Evolutionary conservation across 2,329 filamentous ascomycete genomes (phyloP).

Genomic region (Fusarium sp.): DNA sequence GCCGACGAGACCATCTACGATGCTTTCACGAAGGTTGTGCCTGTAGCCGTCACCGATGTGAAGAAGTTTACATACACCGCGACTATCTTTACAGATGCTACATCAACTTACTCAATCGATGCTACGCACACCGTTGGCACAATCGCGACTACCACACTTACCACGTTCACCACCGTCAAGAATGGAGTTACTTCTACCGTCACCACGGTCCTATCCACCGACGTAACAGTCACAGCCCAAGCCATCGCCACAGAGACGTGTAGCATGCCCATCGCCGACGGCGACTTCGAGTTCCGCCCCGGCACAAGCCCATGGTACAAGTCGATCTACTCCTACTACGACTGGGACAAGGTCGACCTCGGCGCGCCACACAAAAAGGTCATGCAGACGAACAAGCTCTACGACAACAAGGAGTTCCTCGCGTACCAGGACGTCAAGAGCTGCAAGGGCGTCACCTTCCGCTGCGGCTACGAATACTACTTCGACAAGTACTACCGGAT

Average conservation of each 20-base stretch:
- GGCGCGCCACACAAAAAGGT: background rate
- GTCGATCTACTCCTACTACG: background rate
- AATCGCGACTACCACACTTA: slow-evolving; percentile 3
- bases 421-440: slow-evolving; percentile 4
- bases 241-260: slow-evolving; percentile 8
- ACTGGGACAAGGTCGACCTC: background rate
- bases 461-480: slow-evolving; percentile 18
- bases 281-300: background rate
- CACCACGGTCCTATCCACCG: background rate
- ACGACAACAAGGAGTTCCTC: background rate
- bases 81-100: slow-evolving; percentile 19
- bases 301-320: background rate
- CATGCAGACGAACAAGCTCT: background rate
- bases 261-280: slow-evolving; percentile 15
- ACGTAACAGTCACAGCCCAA: slow-evolving; percentile 11
- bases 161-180: slow-evolving; percentile 4
- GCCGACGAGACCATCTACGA: slow-evolving; percentile 9
- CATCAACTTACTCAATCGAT: slow-evolving; percentile 12
- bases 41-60: slow-evolving; percentile 17
- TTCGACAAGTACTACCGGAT: slow-evolving; percentile 10
- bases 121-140: slow-evolving; percentile 16
- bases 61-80: slow-evolving; percentile 23
- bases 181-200: slow-evolving; percentile 15
- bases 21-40: slow-evolving; percentile 2
- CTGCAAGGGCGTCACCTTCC: slow-evolving; percentile 14